Evolutionary conservation across 2,329 filamentous ascomycete species (phyloP).

Genomic region (Ilyonectria mors-panacis): DNA sequence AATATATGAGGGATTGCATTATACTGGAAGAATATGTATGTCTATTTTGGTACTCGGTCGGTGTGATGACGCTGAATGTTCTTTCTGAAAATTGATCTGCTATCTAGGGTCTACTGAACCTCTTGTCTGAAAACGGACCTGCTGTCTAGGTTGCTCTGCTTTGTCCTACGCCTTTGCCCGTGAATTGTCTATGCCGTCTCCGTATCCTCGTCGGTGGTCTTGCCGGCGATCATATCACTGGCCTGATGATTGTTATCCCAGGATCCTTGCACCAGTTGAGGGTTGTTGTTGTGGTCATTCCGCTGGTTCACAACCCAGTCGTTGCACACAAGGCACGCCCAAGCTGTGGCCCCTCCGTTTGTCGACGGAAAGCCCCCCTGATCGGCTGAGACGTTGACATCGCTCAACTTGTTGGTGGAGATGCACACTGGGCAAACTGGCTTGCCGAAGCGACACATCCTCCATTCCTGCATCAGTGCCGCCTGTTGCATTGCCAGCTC

Average conservation of each 20-base stretch:
- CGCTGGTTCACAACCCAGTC: slow-evolving; percentile 50
- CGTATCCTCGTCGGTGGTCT: slow-evolving; percentile 19
- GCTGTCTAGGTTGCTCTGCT: slow-evolving; percentile 11
- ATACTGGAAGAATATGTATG: no score
- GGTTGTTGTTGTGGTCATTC: slow-evolving; percentile 33
- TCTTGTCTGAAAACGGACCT: not conserved
- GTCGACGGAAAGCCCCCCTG: slow-evolving; percentile 27
- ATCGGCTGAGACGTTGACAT: slow-evolving; percentile 39
- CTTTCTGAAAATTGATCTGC: slow-evolving; percentile 28
- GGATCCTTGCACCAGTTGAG: slow-evolving; percentile 37
- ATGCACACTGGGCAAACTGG: slow-evolving; percentile 53
- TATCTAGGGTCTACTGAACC: slow-evolving; percentile 3
- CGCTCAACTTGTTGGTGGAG: slow-evolving; percentile 20
- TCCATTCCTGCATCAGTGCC: slow-evolving; percentile 48
- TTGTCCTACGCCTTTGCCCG: not conserved
- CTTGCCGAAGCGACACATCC: slow-evolving; percentile 40
- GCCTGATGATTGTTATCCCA: slow-evolving; percentile 16
- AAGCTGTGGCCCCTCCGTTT: slow-evolving; percentile 39
- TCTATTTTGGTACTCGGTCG: not conserved
- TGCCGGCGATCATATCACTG: not conserved
- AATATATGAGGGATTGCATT: not conserved
- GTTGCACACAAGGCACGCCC: slow-evolving; percentile 54
- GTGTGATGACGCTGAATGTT: not conserved
- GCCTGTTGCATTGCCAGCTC: slow-evolving; percentile 42
- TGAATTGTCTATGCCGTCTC: slow-evolving; percentile 13